These are phyloP conservation scores for Claviceps sp. DNA, from an alignment of 2,329 filamentous ascomycete species.

Conservation along the genomic window DNA sequence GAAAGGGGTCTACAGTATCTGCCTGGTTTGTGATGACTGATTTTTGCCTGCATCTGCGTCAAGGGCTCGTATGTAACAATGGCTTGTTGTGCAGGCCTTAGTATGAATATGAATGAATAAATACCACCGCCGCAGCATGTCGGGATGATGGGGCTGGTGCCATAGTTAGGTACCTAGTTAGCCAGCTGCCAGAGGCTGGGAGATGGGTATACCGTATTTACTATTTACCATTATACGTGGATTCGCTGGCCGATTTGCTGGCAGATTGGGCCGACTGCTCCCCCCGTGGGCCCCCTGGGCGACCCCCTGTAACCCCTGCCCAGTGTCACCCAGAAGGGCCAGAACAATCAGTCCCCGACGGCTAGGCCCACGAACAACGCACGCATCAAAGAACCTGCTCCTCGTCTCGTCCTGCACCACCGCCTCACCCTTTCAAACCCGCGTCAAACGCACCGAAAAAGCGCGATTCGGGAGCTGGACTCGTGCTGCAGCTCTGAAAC, in stretches of 20 bases:
- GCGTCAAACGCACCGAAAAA: constrained; percentile 16
- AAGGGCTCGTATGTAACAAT: too few relatives aligned
- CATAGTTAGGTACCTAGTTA: too few relatives aligned
- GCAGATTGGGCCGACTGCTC: background rate
- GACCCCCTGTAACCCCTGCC: background rate
- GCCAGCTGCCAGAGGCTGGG: too few relatives aligned
- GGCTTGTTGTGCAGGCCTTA: too few relatives aligned
- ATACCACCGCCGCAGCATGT: too few relatives aligned
- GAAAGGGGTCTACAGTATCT: background rate
- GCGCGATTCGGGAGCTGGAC: constrained; percentile 19
- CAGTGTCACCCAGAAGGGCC: background rate
- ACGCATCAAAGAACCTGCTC: constrained; percentile 9
- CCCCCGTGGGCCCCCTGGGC: background rate
- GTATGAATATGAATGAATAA: too few relatives aligned
- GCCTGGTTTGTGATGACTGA: too few relatives aligned
- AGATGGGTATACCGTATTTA: too few relatives aligned
- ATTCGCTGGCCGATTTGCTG: background rate
- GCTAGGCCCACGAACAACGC: constrained; percentile 9
- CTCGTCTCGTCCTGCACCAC: constrained; percentile 9
- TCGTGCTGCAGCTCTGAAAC: constrained; percentile 19
- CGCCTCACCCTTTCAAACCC: constrained; percentile 14
- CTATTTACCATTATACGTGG: too few relatives aligned
- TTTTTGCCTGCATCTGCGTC: too few relatives aligned
- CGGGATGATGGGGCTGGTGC: too few relatives aligned
- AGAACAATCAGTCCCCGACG: constrained; percentile 1